These are phyloP conservation scores for Chrysoporthe puriensis DNA, from an alignment of 2,329 filamentous ascomycete species.

Conservation along the genomic window DNA sequence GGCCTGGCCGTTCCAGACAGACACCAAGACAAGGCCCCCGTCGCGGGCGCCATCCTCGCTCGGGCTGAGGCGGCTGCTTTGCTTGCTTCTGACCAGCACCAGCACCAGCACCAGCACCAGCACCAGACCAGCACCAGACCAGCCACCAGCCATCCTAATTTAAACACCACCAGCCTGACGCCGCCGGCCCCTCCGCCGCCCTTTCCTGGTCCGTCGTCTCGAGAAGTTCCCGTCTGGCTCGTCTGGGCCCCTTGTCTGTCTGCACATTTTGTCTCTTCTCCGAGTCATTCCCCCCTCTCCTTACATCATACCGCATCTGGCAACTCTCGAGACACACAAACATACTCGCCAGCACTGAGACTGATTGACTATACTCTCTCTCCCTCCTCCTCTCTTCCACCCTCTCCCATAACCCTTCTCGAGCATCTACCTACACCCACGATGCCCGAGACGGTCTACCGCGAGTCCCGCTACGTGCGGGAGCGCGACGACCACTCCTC, in stretches of 20 bases:
- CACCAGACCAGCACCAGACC: too few species aligned
- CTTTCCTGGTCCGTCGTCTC: too few species aligned
- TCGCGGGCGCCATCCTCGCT: too few species aligned
- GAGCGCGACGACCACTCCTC: conserved; percentile 39
- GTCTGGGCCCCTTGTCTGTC: too few species aligned
- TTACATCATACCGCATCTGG: conserved; percentile 10
- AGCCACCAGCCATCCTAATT: conserved; percentile 27
- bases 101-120: too few species aligned
- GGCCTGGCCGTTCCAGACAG: too few species aligned
- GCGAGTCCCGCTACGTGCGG: conserved; percentile 39
- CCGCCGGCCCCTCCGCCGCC: too few species aligned
- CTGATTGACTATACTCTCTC: conserved; percentile 3
- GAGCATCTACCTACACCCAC: conserved; percentile 22
- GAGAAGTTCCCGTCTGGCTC: too few species aligned
- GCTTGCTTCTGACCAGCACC: background rate
- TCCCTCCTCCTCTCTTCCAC: background rate
- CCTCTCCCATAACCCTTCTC: background rate
- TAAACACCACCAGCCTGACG: background rate
- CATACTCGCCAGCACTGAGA: background rate
- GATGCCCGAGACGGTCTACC: conserved; percentile 40
- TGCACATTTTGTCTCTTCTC: background rate
- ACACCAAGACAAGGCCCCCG: too few species aligned
- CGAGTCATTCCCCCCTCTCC: conserved; percentile 5
- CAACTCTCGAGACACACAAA: background rate
- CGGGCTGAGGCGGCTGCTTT: background rate